Evolutionary conservation across 768 basidiomycete genomes (phyloP), one percentile per base, ranked within the genome.

Genomic region (Leccinum longicurvipes): DNA sequence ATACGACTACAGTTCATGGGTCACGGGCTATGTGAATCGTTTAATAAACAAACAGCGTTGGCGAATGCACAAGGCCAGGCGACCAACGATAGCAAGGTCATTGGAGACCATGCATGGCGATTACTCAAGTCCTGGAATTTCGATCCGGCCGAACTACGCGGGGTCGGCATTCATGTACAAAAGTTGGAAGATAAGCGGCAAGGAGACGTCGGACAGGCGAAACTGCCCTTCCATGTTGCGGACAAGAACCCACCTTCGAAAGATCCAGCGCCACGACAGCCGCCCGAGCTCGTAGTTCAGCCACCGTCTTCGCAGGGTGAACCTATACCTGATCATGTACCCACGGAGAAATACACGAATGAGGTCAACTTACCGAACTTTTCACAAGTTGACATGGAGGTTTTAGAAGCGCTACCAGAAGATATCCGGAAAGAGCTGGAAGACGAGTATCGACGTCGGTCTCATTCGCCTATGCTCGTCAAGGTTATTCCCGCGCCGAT

Each of bases 131-230:
- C 82, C 1, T 85, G 93, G 69, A 76, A 80, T 34, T 87, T 97
- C 49, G 89, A 93, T 59, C 85, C 93, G 0, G 82, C 77, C 56
- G 96, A 98, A 59, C 74, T 98, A n/a, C 81, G 96, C 21, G 96
- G 96, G 1, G 82, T 98, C 54, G 93, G 91, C 0, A 87, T 98
- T 8, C 93, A 95, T 63, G 82, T 98, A 12, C 86, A 89, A 64
- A 98, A 94, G 68, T 78, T 98, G 5, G 93, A 97, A 71, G 74
- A 78, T 7, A 63, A 68, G 4, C 65, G 67, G 23, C 63, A 60
- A 14, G 63, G 68, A 10, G 75, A 77, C 15, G 60, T 72, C 4
- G 86, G 84, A 1, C 93, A 93, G 66, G 79, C 74, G 3, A 74
- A 76, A 12, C 70, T 93, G 27, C 74, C 79, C 0, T 95, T 95